Base-by-base conservation (phyloP, 768 basidiomycete species). In the Trametes elegans region DNA sequence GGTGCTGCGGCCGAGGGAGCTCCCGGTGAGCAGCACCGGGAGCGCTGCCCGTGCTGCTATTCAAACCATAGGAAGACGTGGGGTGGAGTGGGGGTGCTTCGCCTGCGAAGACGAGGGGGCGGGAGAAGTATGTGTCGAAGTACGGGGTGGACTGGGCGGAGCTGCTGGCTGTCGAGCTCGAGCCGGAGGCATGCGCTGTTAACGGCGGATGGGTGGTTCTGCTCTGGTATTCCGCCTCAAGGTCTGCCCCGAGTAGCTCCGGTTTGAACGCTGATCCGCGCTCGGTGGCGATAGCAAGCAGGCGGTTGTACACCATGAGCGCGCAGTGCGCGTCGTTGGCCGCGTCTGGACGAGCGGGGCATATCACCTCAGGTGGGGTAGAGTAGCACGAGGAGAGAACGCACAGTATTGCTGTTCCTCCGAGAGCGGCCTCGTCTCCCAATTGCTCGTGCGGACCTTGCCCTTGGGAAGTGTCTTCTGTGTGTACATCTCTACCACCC, bases 301-400 rank as follows among this genome's bases (percentile, higher is more conserved):
- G 47, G 34, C 57, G 65, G 18, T 71, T 68, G 61, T 78, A 76
- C 18, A 80, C 74, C 63, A 72, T 69, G 13, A 81, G 64, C 4
- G 74, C 76, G 38, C 73, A 76, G 54, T 81, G 73, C 38, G 74
- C 77, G 53, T 81, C 79, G 56, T 81, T 81, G 0, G 79, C 79
- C 2, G 79, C 79, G 55, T 81, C 79, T 80, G 38, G 3, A 7
- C 8, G 31, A 26, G 16, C 31, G 14, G 23, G 24, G n/a, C 8
- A 5, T 23, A 13, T 28, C 41, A 11, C 35, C 5, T 14, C 29
- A 7, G n/a, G 6, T 39, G 39, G 5, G 24, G 14, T 26, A 34
- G 2, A 11, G 19, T 41, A 18, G 18, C 6, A 28, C 18, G 46
- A 52, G 13, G 57, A 67, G 14, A 21, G 10, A 3, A 24, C 51